Conservation (phyloP, 345 rosid species). For the Cardamine occulta region DNA sequence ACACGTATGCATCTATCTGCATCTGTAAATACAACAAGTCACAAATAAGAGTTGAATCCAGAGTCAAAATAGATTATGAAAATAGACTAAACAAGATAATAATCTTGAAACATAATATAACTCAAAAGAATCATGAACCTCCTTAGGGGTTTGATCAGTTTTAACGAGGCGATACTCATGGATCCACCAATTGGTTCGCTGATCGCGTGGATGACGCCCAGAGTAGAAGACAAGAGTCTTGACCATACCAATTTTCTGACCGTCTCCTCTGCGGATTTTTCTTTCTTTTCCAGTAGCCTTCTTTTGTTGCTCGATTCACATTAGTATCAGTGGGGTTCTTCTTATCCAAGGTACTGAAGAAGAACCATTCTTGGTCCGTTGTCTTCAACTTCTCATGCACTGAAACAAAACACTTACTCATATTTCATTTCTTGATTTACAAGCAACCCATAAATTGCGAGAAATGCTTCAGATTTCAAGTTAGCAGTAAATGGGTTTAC, state of each 20-base stretch:
- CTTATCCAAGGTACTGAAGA: conserved; percentile 68
- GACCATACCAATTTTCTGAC: conserved; percentile 54
- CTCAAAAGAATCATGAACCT: no score
- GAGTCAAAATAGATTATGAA: not conserved
- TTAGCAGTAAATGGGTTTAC: no score
- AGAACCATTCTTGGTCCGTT: conserved; percentile 81
- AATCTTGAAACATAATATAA: no score
- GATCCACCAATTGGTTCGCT: conserved; percentile 78
- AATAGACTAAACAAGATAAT: no score
- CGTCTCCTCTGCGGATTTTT: conserved; percentile 44
- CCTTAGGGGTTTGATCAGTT: conserved; percentile 55
- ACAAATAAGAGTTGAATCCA: not conserved
- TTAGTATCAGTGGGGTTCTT: conserved; percentile 60
- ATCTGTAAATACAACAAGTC: not conserved
- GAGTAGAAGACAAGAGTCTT: conserved; percentile 68
- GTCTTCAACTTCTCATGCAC: conserved; percentile 63
- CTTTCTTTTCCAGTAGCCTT: conserved; percentile 75
- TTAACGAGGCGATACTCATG: conserved; percentile 75
- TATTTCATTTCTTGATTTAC: not conserved
- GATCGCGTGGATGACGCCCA: conserved; percentile 50
- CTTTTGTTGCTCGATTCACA: conserved; percentile 63
- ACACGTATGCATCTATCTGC: not conserved
- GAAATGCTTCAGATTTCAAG: not conserved
- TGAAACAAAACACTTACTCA: conserved; percentile 8
- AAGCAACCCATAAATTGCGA: conserved; percentile 5